phyloP scores from a whole-genome alignment of 345 rosid genomes.

The Hirschfeldia incana region DNA sequence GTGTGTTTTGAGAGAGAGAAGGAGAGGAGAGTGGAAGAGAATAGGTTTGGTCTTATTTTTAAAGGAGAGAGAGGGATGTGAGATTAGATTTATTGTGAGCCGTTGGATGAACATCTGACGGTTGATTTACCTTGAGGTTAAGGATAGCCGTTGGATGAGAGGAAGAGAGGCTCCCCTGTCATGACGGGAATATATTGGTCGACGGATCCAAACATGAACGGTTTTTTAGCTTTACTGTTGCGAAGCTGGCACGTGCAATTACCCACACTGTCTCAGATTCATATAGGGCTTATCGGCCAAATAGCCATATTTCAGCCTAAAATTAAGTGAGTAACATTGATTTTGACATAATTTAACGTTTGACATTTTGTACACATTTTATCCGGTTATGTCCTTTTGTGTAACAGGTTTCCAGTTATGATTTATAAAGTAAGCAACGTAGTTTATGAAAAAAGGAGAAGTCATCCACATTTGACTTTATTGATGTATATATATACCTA shows the following conservation, averaged over 20 bases:
- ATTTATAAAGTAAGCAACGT: too few species aligned
- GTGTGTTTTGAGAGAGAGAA: constrained; percentile 5
- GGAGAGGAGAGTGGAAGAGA: constrained; percentile 9
- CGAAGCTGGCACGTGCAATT: constrained; percentile 63
- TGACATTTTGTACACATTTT: too few species aligned
- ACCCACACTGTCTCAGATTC: constrained; percentile 17
- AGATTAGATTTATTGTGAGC: constrained; percentile 37
- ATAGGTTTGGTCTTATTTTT: constrained; percentile 45
- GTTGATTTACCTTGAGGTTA: not conserved
- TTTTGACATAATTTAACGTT: too few species aligned
- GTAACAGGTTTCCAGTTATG: too few species aligned
- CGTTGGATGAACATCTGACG: constrained; percentile 55
- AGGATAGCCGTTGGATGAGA: constrained; percentile 50
- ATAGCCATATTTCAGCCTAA: too few species aligned
- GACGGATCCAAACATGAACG: constrained; percentile 61
- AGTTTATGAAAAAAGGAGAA: too few species aligned
- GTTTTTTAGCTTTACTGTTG: constrained; percentile 47
- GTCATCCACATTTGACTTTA: too few species aligned
- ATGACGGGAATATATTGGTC: constrained; percentile 55
- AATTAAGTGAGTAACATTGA: too few species aligned
- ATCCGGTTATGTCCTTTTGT: too few species aligned
- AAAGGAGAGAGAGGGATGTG: constrained; percentile 32
- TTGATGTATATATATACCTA: too few species aligned
- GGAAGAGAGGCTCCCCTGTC: constrained; percentile 39
- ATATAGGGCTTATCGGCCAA: too few species aligned